These are phyloP conservation scores for Lipomyces oligophaga DNA, from an alignment of 805 yeast species.

Conservation along the genomic window DNA sequence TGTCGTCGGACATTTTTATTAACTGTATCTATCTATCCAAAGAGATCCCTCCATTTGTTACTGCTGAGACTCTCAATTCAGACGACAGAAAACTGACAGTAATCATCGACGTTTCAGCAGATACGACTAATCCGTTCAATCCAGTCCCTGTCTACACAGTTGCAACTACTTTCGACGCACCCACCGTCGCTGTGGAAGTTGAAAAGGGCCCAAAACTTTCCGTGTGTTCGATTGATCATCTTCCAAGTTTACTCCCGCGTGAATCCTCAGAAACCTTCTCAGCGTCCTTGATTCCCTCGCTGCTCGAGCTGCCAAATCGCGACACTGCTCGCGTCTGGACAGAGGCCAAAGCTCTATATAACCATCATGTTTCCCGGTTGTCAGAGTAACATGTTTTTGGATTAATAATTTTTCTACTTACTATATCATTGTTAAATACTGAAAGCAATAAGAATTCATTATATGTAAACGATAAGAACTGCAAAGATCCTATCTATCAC, in stretches of 20 bases:
- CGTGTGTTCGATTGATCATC: slow-evolving; percentile 92
- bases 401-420: not conserved
- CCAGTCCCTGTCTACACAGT: slow-evolving; percentile 91
- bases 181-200: slow-evolving; percentile 81
- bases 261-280: slow-evolving; percentile 94
- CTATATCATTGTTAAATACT: not conserved
- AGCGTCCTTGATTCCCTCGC: slow-evolving; percentile 80
- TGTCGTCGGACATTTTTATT: slow-evolving; percentile 80
- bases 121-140: slow-evolving; percentile 96
- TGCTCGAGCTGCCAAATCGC: slow-evolving; percentile 79
- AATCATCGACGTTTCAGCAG: slow-evolving; percentile 97
- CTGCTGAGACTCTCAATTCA: slow-evolving; percentile 60
- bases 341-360: slow-evolving; percentile 77
- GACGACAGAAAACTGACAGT: slow-evolving; percentile 75
- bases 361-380: slow-evolving; percentile 72
- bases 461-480: slow-evolving; percentile 1
- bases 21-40: slow-evolving; percentile 92
- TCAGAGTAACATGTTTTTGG: not conserved
- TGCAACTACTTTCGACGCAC: slow-evolving; percentile 87
- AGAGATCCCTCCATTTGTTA: slow-evolving; percentile 90
- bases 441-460: not conserved
- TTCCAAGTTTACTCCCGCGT: slow-evolving; percentile 93
- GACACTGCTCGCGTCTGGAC: slow-evolving; percentile 85
- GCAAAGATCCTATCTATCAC: too few relatives aligned
- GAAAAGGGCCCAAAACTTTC: slow-evolving; percentile 72